A percentile compares a stretch with the other conserved stretches of the same genome.
phyloP scores from a whole-genome alignment of 2,329 filamentous ascomycete genomes.

The Fusarium virguliforme region DNA sequence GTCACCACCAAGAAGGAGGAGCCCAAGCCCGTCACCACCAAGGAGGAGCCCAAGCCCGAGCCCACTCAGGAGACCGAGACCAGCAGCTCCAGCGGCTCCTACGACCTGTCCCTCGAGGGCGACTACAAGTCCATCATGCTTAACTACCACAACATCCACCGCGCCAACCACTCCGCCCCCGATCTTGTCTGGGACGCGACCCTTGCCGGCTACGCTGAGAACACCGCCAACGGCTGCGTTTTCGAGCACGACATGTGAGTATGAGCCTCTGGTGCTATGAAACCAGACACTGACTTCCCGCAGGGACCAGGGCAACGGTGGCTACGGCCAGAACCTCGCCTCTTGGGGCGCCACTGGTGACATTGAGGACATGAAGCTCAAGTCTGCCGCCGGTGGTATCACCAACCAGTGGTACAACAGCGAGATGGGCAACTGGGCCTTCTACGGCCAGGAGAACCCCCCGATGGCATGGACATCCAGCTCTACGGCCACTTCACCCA shows the following conservation, averaged over 20 bases:
- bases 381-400: conserved; percentile 77
- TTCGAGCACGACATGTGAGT: conserved; percentile 85
- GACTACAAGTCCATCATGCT: conserved; percentile 64
- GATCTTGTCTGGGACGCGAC: conserved; percentile 76
- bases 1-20: conserved; percentile 14
- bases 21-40: conserved; percentile 16
- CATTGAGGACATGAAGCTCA: conserved; percentile 60
- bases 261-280: not conserved
- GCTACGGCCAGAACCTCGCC: conserved; percentile 95
- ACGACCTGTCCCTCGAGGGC: conserved; percentile 32
- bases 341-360: conserved; percentile 66
- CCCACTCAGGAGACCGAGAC: conserved; percentile 4
- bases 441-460: conserved; percentile 73
- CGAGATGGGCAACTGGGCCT: conserved; percentile 74
- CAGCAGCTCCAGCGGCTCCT: conserved; percentile 18
- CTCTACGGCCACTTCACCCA: conserved; percentile 72
- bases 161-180: conserved; percentile 82
- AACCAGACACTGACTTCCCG: conserved; percentile 53
- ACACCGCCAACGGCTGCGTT: conserved; percentile 76
- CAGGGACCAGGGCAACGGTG: conserved; percentile 71
- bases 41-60: conserved; percentile 17
- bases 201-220: conserved; percentile 75
- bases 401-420: conserved; percentile 92
- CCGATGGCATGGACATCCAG: conserved; percentile 75
- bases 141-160: conserved; percentile 88